phyloP scores from a whole-genome alignment of 148 eudicot genomes.

The Beta vulgaris region DNA sequence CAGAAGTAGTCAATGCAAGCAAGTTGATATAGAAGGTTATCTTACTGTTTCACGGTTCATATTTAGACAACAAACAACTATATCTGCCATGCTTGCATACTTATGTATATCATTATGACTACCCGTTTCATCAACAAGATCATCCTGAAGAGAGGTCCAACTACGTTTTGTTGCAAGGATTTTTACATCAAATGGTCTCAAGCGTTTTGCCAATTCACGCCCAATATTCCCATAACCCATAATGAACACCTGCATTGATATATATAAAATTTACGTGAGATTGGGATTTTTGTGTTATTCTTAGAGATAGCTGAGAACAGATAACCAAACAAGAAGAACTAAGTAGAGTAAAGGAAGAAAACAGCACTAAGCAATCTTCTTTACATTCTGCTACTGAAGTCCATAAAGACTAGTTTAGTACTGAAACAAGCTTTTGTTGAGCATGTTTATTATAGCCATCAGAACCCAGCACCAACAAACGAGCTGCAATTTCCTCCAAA shows the following conservation, averaged over 20 bases:
- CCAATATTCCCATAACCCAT: slow-evolving; percentile 93
- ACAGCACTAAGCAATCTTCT: background rate
- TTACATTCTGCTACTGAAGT: background rate
- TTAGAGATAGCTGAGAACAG: background rate
- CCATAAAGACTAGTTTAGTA: background rate
- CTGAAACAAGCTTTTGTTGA: background rate
- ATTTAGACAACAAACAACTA: slow-evolving; percentile 80
- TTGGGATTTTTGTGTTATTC: background rate
- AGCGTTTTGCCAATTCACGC: slow-evolving; percentile 74
- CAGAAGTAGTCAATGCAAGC: background rate
- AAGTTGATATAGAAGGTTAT: slow-evolving; percentile 6
- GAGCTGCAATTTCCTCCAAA: no score
- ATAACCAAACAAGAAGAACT: background rate
- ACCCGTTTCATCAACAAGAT: slow-evolving; percentile 87
- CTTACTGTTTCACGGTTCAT: slow-evolving; percentile 78
- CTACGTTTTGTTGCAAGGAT: slow-evolving; percentile 89
- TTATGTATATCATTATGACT: slow-evolving; percentile 59
- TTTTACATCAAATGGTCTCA: slow-evolving; percentile 85
- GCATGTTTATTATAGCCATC: background rate
- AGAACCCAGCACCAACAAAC: background rate
- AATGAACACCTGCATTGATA: slow-evolving; percentile 63
- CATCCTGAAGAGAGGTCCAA: slow-evolving; percentile 52
- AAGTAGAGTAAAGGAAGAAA: background rate
- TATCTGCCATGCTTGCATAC: slow-evolving; percentile 81
- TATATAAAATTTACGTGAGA: background rate